A percentile compares a stretch with the other conserved stretches of the same genome.
Evolutionary conservation across 176 grass and related monocot species (phyloP).

Genomic region (Cymbopogon citratus): DNA sequence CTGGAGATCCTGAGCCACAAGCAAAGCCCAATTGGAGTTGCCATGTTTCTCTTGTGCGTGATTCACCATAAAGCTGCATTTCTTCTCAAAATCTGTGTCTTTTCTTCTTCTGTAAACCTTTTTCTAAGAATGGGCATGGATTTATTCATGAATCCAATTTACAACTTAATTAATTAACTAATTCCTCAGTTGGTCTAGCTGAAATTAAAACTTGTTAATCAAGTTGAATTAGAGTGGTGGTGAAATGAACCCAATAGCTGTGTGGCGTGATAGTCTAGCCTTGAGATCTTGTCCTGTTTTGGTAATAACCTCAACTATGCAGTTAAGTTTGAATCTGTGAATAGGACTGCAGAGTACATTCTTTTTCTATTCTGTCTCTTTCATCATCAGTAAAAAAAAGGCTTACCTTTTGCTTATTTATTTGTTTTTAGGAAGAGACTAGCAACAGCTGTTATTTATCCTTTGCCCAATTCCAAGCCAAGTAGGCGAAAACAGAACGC

Average conservation of each 20-base stretch:
- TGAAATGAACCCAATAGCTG: background rate
- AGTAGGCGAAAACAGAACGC: background rate
- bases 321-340: background rate
- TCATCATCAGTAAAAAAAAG: background rate
- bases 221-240: too few relatives aligned
- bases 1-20: background rate
- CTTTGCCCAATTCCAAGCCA: background rate
- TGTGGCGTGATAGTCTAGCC: too few relatives aligned
- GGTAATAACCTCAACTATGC: background rate
- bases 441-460: background rate
- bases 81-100: too few relatives aligned
- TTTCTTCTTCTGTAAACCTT: too few relatives aligned
- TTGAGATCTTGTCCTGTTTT: background rate
- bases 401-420: too few relatives aligned
- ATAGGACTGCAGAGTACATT: background rate
- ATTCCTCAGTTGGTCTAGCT: too few relatives aligned
- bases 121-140: too few relatives aligned
- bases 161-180: too few relatives aligned
- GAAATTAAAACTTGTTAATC: too few relatives aligned
- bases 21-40: background rate
- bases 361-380: background rate
- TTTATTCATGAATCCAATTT: too few relatives aligned
- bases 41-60: too few relatives aligned
- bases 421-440: background rate
- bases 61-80: background rate